Conservation (phyloP, 1,284 basidiomycete genomes). For the Irpex sp. region DNA sequence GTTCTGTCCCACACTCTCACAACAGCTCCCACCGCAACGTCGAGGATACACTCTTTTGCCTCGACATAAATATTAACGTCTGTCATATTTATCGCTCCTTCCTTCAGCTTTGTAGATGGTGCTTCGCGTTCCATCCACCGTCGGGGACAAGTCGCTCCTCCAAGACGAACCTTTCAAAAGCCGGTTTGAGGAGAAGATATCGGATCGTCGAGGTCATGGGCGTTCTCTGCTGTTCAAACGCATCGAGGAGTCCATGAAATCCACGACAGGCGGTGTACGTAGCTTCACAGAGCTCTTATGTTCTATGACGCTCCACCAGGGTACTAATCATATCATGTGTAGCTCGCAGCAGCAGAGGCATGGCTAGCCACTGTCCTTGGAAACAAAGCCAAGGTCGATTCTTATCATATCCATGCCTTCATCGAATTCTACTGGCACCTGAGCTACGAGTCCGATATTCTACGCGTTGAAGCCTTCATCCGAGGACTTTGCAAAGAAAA, state of each 20-base stretch:
- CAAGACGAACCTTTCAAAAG: constrained; percentile 27
- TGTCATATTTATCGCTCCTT: neutral
- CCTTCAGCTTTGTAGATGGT: constrained; percentile 5
- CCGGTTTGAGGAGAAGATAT: constrained; percentile 15
- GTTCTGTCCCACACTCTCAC: neutral
- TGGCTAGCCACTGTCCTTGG: constrained; percentile 23
- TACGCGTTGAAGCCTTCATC: neutral
- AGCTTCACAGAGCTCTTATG: constrained; percentile 3
- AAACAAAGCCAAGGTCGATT: neutral
- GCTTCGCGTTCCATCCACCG: constrained; percentile 19
- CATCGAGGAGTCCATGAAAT: constrained; percentile 7
- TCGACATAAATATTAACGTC: neutral
- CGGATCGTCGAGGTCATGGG: constrained; percentile 1
- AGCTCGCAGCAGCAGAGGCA: constrained; percentile 15
- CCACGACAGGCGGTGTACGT: constrained; percentile 7
- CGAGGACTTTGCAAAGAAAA: neutral
- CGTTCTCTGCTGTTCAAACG: neutral
- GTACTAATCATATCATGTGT: neutral
- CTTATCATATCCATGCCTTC: constrained; percentile 17
- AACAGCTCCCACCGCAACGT: neutral
- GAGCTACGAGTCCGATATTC: neutral
- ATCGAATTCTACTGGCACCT: constrained; percentile 26
- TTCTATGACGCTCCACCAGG: neutral
- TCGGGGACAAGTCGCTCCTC: constrained; percentile 24
- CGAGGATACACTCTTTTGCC: neutral